phyloP scores from a whole-genome alignment of 2,329 filamentous ascomycete species.

The Apiospora marii region DNA sequence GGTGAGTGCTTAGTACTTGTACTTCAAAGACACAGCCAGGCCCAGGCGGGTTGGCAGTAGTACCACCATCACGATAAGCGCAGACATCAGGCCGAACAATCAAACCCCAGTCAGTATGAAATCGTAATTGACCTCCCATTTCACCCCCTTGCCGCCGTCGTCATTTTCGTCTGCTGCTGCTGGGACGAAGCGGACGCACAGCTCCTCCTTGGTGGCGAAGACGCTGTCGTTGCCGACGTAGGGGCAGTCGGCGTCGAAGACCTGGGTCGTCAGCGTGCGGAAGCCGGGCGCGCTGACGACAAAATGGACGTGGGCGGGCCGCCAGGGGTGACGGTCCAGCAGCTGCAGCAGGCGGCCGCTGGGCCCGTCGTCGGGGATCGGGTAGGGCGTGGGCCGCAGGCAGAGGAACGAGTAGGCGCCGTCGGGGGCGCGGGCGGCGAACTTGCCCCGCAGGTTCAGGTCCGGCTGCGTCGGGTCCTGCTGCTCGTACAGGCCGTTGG shows the following conservation, averaged over 20 bases:
- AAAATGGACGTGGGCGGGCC: slow-evolving; percentile 68
- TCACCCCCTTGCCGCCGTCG: slow-evolving; percentile 60
- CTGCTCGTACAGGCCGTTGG: slow-evolving; percentile 76
- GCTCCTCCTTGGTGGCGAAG: slow-evolving; percentile 62
- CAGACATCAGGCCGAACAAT: neutral
- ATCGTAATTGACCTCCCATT: slow-evolving; percentile 68
- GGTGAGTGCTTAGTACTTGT: neutral
- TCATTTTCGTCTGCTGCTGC: slow-evolving; percentile 37
- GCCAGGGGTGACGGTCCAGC: slow-evolving; percentile 63
- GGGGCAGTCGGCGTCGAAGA: slow-evolving; percentile 74
- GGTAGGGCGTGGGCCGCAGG: slow-evolving; percentile 65
- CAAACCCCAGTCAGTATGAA: slow-evolving; percentile 45
- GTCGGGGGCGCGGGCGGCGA: slow-evolving; percentile 66
- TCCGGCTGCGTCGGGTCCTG: slow-evolving; percentile 76
- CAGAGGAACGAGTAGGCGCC: slow-evolving; percentile 67
- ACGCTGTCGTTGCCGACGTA: slow-evolving; percentile 64
- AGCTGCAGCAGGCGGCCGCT: slow-evolving; percentile 58
- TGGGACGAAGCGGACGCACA: slow-evolving; percentile 51
- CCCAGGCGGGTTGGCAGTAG: neutral
- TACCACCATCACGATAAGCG: neutral
- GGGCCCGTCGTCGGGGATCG: slow-evolving; percentile 59
- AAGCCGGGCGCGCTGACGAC: slow-evolving; percentile 51
- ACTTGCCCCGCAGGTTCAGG: slow-evolving; percentile 77
- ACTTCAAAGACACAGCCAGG: neutral
- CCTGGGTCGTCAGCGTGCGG: slow-evolving; percentile 71